Base-by-base conservation (phyloP, 192 early-diverging fungal species). In the Dispira parvispora region DNA sequence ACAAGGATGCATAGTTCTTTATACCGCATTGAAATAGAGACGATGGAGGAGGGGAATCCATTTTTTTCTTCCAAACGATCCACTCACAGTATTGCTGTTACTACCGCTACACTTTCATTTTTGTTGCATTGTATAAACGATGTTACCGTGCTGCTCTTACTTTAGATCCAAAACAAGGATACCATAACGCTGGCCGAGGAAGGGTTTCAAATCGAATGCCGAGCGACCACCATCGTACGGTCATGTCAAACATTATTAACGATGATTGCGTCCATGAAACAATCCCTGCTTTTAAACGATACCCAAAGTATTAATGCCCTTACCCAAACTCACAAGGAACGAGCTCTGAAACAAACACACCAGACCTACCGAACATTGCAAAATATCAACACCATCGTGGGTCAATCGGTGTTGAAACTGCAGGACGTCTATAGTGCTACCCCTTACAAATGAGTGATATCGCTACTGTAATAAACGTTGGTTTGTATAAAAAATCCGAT, bases 161-260 rank as follows among this genome's bases (percentile, higher is more conserved):
- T 27, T 27, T 56, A 60, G 38, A 60, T 60, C 14, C 57, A 60
- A 60, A 27, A 18, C 57, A 60, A 60, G 38, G 57, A 60, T 8
- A 43, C 57, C 14, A n/a, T 60, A 28, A 43, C 57, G 21, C 57
- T 60, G 32, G 57, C 26, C 12, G 32, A 60, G 57, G 38, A 60
- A 27, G 57, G 57, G 12, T 43, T 43, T 43, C 57, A 43, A 18
- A 27, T 60, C 32, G 57, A 60, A 18, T 60, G 57, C 42, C 57
- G 32, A 14, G 38, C 57, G 38, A 43, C 57, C 1, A 60, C 57
- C 32, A 27, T 60, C 13, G 57, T 43, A 1, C 57, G 57, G 57
- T 60, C 57, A 10, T 60, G 26, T 21, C 21, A 60, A 14, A 43
- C 57, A 5, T 32, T 60, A 18, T 43, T 60, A 12, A 21, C 38